phyloP scores from a whole-genome alignment of 441 rosid genomes.

The Adansonia madagascariensis region DNA sequence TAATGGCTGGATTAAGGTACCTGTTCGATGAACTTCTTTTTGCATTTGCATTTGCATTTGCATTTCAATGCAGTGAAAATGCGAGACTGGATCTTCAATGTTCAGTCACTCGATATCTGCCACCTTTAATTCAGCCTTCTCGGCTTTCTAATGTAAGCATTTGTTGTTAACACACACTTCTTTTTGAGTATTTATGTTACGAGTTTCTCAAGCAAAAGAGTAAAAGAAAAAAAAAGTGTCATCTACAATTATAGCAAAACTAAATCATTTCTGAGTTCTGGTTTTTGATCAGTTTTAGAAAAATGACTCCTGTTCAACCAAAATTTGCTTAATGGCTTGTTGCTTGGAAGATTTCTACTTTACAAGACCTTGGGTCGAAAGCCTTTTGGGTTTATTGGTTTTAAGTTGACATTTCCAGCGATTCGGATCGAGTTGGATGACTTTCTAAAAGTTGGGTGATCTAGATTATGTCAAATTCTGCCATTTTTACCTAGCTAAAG shows the following conservation, averaged over 20 bases:
- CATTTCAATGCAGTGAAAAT: background rate
- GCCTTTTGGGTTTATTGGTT: background rate
- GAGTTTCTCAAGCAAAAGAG: background rate
- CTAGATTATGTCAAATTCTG: background rate
- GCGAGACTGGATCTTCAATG: background rate
- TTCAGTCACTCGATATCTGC: background rate
- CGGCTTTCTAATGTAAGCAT: slow-evolving; percentile 23
- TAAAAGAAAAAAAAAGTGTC: too few relatives aligned
- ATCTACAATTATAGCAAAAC: background rate
- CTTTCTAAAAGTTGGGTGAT: background rate
- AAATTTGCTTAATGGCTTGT: background rate
- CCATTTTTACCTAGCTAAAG: background rate
- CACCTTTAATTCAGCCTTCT: slow-evolving; percentile 17
- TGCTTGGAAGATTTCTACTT: background rate
- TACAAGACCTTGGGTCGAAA: background rate
- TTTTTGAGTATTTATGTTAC: slow-evolving; percentile 14
- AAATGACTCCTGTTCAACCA: background rate
- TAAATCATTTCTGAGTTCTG: background rate
- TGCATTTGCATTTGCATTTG: background rate
- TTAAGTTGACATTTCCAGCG: background rate
- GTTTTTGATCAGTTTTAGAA: background rate
- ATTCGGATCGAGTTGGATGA: background rate
- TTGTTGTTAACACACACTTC: slow-evolving; percentile 9
- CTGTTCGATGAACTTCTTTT: slow-evolving; percentile 48
- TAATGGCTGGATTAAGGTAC: slow-evolving; percentile 93